Conservation (phyloP, 2,329 filamentous ascomycete genomes). For the Fusarium beomiforme region DNA sequence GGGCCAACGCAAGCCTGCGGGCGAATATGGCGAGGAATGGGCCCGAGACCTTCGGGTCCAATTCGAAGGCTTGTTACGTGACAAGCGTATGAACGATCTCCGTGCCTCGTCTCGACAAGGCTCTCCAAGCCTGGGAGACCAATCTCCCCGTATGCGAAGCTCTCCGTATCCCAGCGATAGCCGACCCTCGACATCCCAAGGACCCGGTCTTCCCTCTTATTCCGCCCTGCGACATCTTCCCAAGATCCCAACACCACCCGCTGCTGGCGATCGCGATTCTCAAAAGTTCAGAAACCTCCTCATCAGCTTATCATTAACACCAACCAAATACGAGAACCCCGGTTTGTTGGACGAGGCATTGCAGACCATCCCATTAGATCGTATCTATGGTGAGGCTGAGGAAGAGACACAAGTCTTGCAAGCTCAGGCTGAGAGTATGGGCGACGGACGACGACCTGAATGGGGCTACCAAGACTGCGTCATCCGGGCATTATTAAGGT, state of each 20-base stretch:
- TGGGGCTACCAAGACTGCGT: constrained; percentile 99
- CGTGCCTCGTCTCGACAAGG: constrained; percentile 62
- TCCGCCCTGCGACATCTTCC: constrained; percentile 61
- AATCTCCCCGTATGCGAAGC: constrained; percentile 59
- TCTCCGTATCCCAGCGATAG: constrained; percentile 51
- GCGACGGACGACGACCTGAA: constrained; percentile 79
- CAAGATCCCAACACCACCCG: constrained; percentile 76
- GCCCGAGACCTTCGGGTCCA: constrained; percentile 82
- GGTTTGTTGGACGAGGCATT: constrained; percentile 93
- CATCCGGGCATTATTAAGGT: constrained; percentile 86
- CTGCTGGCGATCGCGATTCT: constrained; percentile 69
- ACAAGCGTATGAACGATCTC: constrained; percentile 86
- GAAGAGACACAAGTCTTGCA: constrained; percentile 90
- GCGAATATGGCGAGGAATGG: constrained; percentile 74
- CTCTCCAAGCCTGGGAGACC: constrained; percentile 64
- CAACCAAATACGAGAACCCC: constrained; percentile 95
- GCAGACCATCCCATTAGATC: constrained; percentile 84
- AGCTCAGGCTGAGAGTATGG: constrained; percentile 88
- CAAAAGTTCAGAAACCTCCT: constrained; percentile 85
- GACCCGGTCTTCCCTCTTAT: constrained; percentile 57
- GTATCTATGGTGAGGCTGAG: constrained; percentile 93
- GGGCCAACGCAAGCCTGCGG: constrained; percentile 50
- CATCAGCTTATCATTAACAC: constrained; percentile 85
- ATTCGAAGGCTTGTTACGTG: constrained; percentile 88
- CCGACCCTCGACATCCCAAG: constrained; percentile 60